Base-by-base conservation (phyloP, 2,329 filamentous ascomycete species). In the Piedraia hortae region DNA sequence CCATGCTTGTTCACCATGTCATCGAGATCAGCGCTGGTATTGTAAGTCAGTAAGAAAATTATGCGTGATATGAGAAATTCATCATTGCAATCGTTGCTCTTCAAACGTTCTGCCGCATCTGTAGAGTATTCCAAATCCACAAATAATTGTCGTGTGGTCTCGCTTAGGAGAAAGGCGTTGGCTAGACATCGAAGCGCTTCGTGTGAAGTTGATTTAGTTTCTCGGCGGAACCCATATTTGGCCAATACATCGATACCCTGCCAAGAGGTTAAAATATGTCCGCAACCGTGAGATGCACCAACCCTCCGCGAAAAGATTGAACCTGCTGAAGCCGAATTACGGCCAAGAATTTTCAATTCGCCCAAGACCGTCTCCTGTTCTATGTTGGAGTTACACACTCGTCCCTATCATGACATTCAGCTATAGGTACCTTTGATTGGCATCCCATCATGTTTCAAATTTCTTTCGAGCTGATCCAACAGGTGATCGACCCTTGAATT, bases 41-140 rank as follows among this genome's bases (percentile, higher is more conserved):
- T 61, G 42, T 88, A 88, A 1, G 77, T 88, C 14, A 67, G 60
- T 6, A 85, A 54, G 35, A 89, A 80, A 9, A 88, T 27, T 19
- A 88, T 62, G 23, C 77, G 61, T n/a, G 69, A 69, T 27, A 59
- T 48, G 2, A 93, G 54, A 43, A 93, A 91, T 38, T 93, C 80
- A 33, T 89, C 70, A 28, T 93, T 78, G 24, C 60, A 56, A 33
- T 55, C 67, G 29, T 77, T 69, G 26, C 49, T 54, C 44, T 69
- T 69, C 18, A 90, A 56, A 30, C 59, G 63, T 25, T 61, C 54
- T 26, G 74, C 77, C 10, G 69, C 62, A 34, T 67, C 70, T 9
- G 54, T 47, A 18, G 62, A 61, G 37, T 62, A 69, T 5, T 60
- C 68, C 11, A 74, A 48, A 35, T 78, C 62, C 8, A 77, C 65